Base-by-base conservation (phyloP, 805 yeast species). In the Yarrowia sp. region DNA sequence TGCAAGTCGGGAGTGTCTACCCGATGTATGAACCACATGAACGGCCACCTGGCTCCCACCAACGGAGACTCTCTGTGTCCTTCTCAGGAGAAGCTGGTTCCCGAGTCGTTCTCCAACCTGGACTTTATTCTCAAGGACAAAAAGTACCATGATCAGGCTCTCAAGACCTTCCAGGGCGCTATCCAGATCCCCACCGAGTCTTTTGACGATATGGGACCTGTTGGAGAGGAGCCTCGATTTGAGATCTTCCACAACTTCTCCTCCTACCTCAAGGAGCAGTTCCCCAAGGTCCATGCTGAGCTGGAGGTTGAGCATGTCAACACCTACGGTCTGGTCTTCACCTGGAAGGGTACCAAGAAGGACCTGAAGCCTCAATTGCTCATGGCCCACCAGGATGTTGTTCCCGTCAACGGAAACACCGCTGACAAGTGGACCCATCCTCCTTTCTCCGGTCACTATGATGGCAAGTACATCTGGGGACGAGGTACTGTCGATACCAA, bases 401-500 rank as follows among this genome's bases (percentile, higher is more conserved):
- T 90, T 28, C 96, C 96, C 0, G 87, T 88, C 9, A 88, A 85
- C 69, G 73, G 74, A 13, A 82, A 68, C 35, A 84, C 91, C 0
- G 74, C 79, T 62, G 74, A 72, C 32, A 78, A 83, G 65, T 90
- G 96, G 96, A 76, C 76, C 0, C 79, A 84, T 71, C 86, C 86
- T 10, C 96, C 96, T 2, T 88, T 84, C 66, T 73, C 79, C 15
- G 91, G 88, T 14, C 77, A 81, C 69, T 89, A 78, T 71, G 96
- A 90, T 70, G 92, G 90, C 14, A 77, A 79, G 32, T 75, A 72
- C 45, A 69, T 91, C 4, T 89, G 85, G 82, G 96, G 96, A 2
- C 81, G 96, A 70, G 97, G 97, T 43, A 74, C 89, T 2, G 74
- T 81, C 48, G 97, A 91, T 74, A 86, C 91, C 73, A 91, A 91